A percentile compares a stretch with the other conserved stretches of the same genome.
Conservation (phyloP, 192 early-diverging fungal genomes). For the Podila clonocystis region DNA sequence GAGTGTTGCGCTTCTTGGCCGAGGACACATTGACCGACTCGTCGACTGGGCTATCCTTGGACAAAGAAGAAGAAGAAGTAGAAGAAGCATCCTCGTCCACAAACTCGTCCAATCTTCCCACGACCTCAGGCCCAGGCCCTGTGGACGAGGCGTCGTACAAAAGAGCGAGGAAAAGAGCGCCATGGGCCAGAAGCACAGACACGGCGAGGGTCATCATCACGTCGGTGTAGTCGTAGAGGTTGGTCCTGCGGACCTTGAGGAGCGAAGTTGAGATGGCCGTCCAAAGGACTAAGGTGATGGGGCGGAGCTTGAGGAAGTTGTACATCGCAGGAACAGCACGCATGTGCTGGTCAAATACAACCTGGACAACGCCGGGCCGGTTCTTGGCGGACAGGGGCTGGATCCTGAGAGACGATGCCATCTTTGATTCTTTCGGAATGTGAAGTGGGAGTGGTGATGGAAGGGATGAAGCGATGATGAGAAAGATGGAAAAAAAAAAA, state of each 20-base stretch:
- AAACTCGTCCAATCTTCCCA: constrained; percentile 23
- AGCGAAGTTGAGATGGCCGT: constrained; percentile 31
- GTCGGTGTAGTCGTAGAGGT: constrained; percentile 8
- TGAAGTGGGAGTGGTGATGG: neutral
- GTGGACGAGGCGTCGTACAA: constrained; percentile 28
- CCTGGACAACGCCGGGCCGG: constrained; percentile 14
- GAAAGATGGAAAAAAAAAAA: neutral
- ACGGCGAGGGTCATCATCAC: constrained; percentile 10
- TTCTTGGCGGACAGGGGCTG: constrained; percentile 26
- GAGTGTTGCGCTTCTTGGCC: constrained; percentile 2
- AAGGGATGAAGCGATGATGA: neutral
- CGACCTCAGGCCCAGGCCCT: constrained; percentile 14
- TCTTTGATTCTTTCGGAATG: neutral
- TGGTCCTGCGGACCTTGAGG: constrained; percentile 20
- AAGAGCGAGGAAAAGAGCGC: constrained; percentile 17
- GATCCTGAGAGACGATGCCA: constrained; percentile 21
- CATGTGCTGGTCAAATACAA: constrained; percentile 32
- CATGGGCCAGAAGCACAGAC: constrained; percentile 25
- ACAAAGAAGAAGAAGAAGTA: neutral
- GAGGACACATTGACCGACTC: neutral
- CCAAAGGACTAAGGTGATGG: constrained; percentile 37
- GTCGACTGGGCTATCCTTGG: neutral
- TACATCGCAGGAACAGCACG: constrained; percentile 13
- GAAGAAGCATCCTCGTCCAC: constrained; percentile 11
- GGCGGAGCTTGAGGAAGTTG: constrained; percentile 35